These are phyloP conservation scores for Clathrus columnatus DNA, from an alignment of 768 basidiomycete genomes.

Conservation along the genomic window DNA sequence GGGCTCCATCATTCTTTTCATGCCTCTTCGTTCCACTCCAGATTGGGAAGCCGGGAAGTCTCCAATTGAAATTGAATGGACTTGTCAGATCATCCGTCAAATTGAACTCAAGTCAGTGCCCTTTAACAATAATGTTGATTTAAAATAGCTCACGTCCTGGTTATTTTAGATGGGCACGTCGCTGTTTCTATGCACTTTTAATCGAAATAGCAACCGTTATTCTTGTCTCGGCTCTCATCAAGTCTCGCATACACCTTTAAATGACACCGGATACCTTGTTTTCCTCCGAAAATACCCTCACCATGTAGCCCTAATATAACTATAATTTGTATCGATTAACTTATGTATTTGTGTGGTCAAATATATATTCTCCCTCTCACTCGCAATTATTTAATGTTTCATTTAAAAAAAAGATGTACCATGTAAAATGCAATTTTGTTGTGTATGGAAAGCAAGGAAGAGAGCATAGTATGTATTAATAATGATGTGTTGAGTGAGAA, in stretches of 20 bases:
- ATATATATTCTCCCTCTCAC: too few species aligned
- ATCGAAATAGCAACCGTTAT: not conserved
- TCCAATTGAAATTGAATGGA: not conserved
- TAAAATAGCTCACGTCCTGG: not conserved
- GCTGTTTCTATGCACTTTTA: slow-evolving; percentile 5
- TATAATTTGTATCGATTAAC: not conserved
- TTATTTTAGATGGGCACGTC: slow-evolving; percentile 8
- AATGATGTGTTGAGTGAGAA: not conserved
- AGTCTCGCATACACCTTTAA: not conserved
- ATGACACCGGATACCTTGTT: not conserved
- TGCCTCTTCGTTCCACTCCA: slow-evolving; percentile 2
- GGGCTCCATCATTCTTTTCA: slow-evolving; percentile 2
- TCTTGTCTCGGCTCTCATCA: not conserved
- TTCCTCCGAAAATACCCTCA: too few species aligned
- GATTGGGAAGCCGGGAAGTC: slow-evolving; percentile 7
- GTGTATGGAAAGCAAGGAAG: not conserved
- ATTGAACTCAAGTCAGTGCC: slow-evolving; percentile 6
- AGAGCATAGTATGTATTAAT: not conserved
- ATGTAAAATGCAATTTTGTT: not conserved
- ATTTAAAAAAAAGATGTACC: not conserved
- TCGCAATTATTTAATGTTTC: not conserved
- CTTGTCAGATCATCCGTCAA: slow-evolving; percentile 2
- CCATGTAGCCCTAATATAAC: not conserved
- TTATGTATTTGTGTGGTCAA: too few species aligned
- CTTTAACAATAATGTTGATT: not conserved